These are phyloP conservation scores for Nitzschia sp. DNA, from an alignment of 108 stramenopile species.

Conservation along the genomic window DNA sequence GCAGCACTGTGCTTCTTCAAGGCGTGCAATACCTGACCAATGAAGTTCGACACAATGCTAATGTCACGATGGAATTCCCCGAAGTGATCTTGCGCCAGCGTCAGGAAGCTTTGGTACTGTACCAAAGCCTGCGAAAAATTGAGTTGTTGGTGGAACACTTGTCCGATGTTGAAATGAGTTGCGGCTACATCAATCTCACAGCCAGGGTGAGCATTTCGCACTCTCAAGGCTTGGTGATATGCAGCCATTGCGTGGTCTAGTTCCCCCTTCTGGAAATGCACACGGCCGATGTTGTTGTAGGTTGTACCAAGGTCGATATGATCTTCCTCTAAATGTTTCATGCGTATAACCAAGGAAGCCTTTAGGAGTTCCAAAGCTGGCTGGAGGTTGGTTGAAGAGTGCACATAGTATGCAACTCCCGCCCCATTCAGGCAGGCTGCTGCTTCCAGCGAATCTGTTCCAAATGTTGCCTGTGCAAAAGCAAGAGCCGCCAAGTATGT, in stretches of 20 bases:
- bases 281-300: conserved; percentile 56
- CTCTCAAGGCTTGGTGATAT: conserved; percentile 48
- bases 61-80: conserved; percentile 53
- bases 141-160: conserved; percentile 50
- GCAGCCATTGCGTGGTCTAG: conserved; percentile 41
- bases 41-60: conserved; percentile 47
- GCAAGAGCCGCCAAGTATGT: conserved; percentile 38
- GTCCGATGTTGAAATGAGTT: conserved; percentile 61
- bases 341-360: conserved; percentile 35
- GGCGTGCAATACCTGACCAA: conserved; percentile 64
- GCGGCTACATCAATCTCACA: conserved; percentile 55
- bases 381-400: conserved; percentile 28
- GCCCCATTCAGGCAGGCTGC: conserved; percentile 57
- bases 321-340: conserved; percentile 21
- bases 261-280: conserved; percentile 41
- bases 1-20: conserved; percentile 41
- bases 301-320: conserved; percentile 56
- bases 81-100: conserved; percentile 33
- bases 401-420: conserved; percentile 49
- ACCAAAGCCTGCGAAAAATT: conserved; percentile 39
- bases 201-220: conserved; percentile 39
- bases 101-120: conserved; percentile 48
- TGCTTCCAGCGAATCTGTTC: conserved; percentile 36
- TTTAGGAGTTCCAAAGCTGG: conserved; percentile 28
- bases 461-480: conserved; percentile 23